Evolutionary conservation across 192 early-diverging fungal genomes (phyloP), one percentile per base, ranked within the genome.

Genomic region (Coemansia asiatica): DNA sequence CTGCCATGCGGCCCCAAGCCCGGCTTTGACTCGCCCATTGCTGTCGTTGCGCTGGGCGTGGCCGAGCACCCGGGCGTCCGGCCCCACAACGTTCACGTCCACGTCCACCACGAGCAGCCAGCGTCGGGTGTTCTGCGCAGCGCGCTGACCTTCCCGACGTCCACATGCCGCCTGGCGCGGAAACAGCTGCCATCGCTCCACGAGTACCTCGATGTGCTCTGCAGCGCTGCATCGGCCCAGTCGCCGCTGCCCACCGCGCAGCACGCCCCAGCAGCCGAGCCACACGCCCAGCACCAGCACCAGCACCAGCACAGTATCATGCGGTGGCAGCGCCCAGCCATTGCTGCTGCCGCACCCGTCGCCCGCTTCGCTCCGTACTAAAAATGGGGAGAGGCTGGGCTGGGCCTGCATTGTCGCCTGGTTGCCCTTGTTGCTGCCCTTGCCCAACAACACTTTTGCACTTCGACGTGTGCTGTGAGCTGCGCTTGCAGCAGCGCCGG

Each of bases 191-290:
- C 61, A 27, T 56, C 60, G 36, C 60, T 63, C 22, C 60, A 63
- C 61, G 61, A 63, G 61, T 69, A 69, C 33, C 68, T 71, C 25
- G 69, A 57, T 21, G 63, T 71, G 48, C 69, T 71, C 7, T 64
- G 61, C 62, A 71, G 62, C 33, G 69, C 69, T 9, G 69, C 69
- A 6, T 71, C 61, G 10, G 56, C 56, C 7, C 69, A 58, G 27
- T 21, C 49, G 58, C 69, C 69, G 25, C 49, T 71, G 47, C 69
- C 69, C 60, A 62, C 60, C 26, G 46, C 27, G 35, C 26, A 26
- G 6, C 58, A 57, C 33, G 36, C 44, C 47, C 65, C 50, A 51
- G 25, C 22, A 7, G 50, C 50, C 25, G 50, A 25, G 47, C 65
- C 51, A 44, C 25, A 35, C 25, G 47, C 29, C 21, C 40, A 38